A percentile compares a stretch with the other conserved stretches of the same genome.
Conservation (phyloP, 139 green algal genomes). For the Picochlorum sp. region DNA sequence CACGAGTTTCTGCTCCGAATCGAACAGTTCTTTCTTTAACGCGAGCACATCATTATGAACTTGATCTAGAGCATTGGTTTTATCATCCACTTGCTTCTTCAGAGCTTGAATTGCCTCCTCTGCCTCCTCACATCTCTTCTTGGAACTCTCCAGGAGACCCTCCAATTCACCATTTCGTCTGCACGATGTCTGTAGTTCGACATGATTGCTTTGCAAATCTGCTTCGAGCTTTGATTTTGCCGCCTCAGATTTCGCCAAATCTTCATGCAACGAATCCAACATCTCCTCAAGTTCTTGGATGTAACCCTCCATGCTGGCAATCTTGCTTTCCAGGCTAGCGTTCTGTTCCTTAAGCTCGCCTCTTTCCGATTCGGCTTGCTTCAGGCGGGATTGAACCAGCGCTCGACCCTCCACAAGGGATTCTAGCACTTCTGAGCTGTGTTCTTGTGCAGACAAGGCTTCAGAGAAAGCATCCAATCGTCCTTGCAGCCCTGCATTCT, state of each 20-base stretch:
- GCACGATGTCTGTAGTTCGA: background rate
- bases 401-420: slow-evolving; percentile 20
- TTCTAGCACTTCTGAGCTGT: slow-evolving; percentile 12
- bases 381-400: slow-evolving; percentile 2
- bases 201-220: background rate
- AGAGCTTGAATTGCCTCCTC: slow-evolving; percentile 8
- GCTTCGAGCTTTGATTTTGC: background rate
- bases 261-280: slow-evolving; percentile 2
- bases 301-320: background rate
- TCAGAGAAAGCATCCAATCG: slow-evolving; percentile 10
- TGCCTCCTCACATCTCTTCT: background rate
- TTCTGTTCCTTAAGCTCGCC: background rate
- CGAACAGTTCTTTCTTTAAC: slow-evolving; percentile 1
- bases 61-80: slow-evolving; percentile 7
- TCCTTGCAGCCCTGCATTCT: slow-evolving; percentile 11
- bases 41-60: slow-evolving; percentile 2
- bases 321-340: background rate
- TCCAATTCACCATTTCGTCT: background rate
- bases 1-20: slow-evolving; percentile 1
- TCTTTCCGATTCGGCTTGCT: slow-evolving; percentile 4
- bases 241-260: slow-evolving; percentile 7
- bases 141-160: background rate
- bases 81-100: slow-evolving; percentile 6
- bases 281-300: slow-evolving; percentile 4
- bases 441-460: slow-evolving; percentile 13